A percentile compares a stretch with the other conserved stretches of the same genome.
These are phyloP conservation scores for Nyssa sinensis DNA, from an alignment of 148 eudicot genomes.

Conservation along the genomic window DNA sequence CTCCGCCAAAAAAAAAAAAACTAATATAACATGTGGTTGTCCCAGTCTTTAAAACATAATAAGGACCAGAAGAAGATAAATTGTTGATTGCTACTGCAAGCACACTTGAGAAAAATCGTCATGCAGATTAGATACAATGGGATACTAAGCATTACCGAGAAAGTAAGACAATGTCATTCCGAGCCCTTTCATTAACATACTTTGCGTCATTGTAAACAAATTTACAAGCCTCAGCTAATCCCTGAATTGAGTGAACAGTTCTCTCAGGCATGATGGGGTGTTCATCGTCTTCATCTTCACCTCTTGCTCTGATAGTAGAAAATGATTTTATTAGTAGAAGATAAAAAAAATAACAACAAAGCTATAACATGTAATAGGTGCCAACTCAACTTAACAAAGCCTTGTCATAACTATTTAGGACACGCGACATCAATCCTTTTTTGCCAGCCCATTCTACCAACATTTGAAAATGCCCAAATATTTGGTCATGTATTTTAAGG, in stretches of 20 bases:
- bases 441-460: no score
- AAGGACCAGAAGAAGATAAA: neutral
- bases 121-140: conserved; percentile 4
- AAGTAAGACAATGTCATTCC: conserved; percentile 78
- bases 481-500: no score
- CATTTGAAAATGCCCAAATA: no score
- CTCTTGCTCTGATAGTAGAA: conserved; percentile 36
- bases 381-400: no score
- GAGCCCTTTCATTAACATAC: conserved; percentile 86
- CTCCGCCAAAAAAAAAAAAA: neutral
- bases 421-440: no score
- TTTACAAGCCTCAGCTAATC: conserved; percentile 74
- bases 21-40: neutral
- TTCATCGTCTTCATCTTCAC: conserved; percentile 34
- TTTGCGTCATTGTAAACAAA: conserved; percentile 81
- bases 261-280: conserved; percentile 29
- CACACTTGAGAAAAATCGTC: neutral
- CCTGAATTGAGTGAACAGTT: conserved; percentile 37
- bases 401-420: no score
- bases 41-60: neutral
- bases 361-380: neutral
- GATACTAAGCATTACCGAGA: conserved; percentile 58
- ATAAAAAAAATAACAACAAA: neutral
- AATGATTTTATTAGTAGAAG: conserved; percentile 4
- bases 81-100: neutral